Evolutionary conservation across 305 asterid species (phyloP), one percentile per base, ranked within the genome.

Genomic region (Stenogyne calaminthoides): DNA sequence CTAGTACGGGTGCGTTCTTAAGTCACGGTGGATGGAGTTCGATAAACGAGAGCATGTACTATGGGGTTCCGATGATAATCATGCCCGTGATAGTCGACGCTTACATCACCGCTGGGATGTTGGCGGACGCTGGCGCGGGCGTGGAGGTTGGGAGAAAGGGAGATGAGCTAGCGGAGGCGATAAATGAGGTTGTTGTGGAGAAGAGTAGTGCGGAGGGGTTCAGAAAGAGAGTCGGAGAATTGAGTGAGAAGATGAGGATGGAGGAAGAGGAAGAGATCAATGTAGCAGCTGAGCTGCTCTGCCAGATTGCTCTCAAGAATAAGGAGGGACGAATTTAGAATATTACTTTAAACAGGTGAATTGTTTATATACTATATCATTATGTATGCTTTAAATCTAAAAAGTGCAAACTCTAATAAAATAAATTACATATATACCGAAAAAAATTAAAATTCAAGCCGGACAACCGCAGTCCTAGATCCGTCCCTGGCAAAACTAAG

Each of bases 11-110:
- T 7, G 78, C 60, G 1, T 80, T 80, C 34, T 1, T 76, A 19
- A 71, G 83, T 42, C 83, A 80, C 7, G 64, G 78, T 11, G 78
- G 83, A 3, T 76, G 78, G 83, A 80, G 80, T 67, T 80, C 83
- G 12, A 6, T 59, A 1, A 55, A 29, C 1, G 80, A 75, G 12
- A 70, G 81, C 39, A n/a, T n/a, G n/a, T n/a, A n/a, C n/a, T n/a
- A n/a, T n/a, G n/a, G n/a, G n/a, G n/a, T n/a, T n/a, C n/a, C 84
- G 0, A 46, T 80, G 1, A 62, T 80, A 20, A 77, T 57, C 10
- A 74, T 81, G 82, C 82, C 85, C 1, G 46, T 74, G 79, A 82
- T 69, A 14, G 12, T 39, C 3, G 74, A 75, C 51, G 72, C 62
- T 67, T 27, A 25, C 14, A 29, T 77, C 10, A 46, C 74, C 70